phyloP scores from a whole-genome alignment of 805 yeast genomes.

The Myxozyma mucilagina region DNA sequence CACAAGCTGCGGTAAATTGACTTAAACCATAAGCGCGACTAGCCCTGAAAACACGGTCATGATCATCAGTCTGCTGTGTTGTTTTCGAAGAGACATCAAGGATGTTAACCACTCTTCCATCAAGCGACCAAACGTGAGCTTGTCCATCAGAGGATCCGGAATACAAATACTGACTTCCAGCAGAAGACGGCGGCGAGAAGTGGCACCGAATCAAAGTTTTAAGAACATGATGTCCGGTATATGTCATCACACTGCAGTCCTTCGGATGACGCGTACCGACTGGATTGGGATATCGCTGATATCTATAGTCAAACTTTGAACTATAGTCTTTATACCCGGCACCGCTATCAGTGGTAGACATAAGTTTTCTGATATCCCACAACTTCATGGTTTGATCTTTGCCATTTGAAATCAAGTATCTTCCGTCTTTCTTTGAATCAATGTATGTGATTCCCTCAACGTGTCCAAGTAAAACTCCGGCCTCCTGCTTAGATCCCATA shows the following conservation, averaged over 20 bases:
- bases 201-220: conserved; percentile 38
- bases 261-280: conserved; percentile 33
- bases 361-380: conserved; percentile 38
- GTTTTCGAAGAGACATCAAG: conserved; percentile 13
- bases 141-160: conserved; percentile 38
- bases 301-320: conserved; percentile 34
- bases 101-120: conserved; percentile 34
- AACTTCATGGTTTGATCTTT: conserved; percentile 39
- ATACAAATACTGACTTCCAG: conserved; percentile 38
- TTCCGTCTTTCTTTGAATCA: conserved; percentile 36
- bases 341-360: conserved; percentile 16
- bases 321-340: conserved; percentile 14
- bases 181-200: conserved; percentile 35
- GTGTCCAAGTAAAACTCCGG: conserved; percentile 38
- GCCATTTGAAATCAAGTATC: conserved; percentile 37
- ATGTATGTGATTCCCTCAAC: conserved; percentile 38
- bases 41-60: neutral
- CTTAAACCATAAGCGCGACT: neutral
- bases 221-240: conserved; percentile 37
- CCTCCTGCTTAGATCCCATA: conserved; percentile 24
- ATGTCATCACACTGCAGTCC: conserved; percentile 38
- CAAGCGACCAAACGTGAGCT: conserved; percentile 37
- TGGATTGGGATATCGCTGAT: conserved; percentile 32
- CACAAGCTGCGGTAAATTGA: conserved; percentile 21
- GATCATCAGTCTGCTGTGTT: neutral